Evolutionary conservation across 768 basidiomycete genomes (phyloP).

Genomic region (Tremella yokohamensis): DNA sequence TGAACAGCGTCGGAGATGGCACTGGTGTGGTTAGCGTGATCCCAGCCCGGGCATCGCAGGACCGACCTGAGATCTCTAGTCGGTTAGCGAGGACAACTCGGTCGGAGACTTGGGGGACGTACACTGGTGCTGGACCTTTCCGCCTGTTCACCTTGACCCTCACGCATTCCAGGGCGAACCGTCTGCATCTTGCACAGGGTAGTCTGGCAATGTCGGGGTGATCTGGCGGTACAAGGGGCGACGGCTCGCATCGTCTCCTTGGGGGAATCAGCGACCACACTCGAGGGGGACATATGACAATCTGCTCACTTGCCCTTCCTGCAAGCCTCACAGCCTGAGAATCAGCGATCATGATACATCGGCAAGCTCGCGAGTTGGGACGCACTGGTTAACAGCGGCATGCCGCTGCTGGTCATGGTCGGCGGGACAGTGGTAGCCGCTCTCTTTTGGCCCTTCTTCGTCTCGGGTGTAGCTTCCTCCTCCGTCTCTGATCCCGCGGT

Average conservation of each 20-base stretch:
- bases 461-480: too few species aligned
- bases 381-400: constrained; percentile 1
- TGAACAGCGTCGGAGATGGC: constrained; percentile 37
- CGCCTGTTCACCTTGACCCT: constrained; percentile 23
- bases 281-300: neutral
- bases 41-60: neutral
- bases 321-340: constrained; percentile 40
- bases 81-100: neutral
- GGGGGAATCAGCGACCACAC: neutral
- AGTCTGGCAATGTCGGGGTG: constrained; percentile 40
- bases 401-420: neutral
- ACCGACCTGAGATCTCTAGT: constrained; percentile 20
- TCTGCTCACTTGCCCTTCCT: constrained; percentile 38
- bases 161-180: constrained; percentile 40
- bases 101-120: constrained; percentile 8
- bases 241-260: constrained; percentile 40
- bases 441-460: too few species aligned
- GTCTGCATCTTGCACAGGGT: constrained; percentile 40
- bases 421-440: too few species aligned
- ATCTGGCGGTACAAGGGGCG: constrained; percentile 37
- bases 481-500: too few species aligned
- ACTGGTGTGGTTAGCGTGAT: constrained; percentile 18
- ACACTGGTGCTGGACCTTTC: constrained; percentile 43
- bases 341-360: constrained; percentile 5
- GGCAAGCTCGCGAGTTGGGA: neutral